phyloP scores from a whole-genome alignment of 768 basidiomycete species.

The Dioszegia crocea region DNA sequence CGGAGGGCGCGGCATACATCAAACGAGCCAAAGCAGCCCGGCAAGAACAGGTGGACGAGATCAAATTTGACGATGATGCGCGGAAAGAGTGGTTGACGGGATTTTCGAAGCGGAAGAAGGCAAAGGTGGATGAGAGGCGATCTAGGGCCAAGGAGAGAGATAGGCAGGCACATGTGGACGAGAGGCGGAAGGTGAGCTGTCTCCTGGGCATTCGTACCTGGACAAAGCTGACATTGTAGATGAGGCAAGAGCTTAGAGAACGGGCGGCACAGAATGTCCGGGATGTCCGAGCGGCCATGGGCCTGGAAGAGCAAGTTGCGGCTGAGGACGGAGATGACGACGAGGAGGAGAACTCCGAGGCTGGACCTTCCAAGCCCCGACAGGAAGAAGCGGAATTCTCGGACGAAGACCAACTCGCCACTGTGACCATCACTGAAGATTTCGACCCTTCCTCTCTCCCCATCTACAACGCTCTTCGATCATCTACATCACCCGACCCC shows the following conservation, averaged over 20 bases:
- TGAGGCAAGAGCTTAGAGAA: slow-evolving; percentile 71
- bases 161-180: slow-evolving; percentile 68
- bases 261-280: slow-evolving; percentile 72
- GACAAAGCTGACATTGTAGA: slow-evolving; percentile 53
- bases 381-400: slow-evolving; percentile 65
- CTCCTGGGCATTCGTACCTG: too few relatives aligned
- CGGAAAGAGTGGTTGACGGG: slow-evolving; percentile 86
- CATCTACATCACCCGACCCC: slow-evolving; percentile 15
- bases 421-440: slow-evolving; percentile 87
- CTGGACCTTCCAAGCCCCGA: slow-evolving; percentile 22
- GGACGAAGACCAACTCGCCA: slow-evolving; percentile 77
- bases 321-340: slow-evolving; percentile 41
- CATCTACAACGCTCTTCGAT: neutral
- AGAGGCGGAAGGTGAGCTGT: slow-evolving; percentile 67
- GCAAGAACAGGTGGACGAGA: slow-evolving; percentile 66
- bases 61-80: slow-evolving; percentile 82
- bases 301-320: slow-evolving; percentile 33
- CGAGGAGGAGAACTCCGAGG: slow-evolving; percentile 11
- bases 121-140: slow-evolving; percentile 70
- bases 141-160: slow-evolving; percentile 71
- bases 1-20: slow-evolving; percentile 45
- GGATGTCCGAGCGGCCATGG: slow-evolving; percentile 65
- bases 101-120: slow-evolving; percentile 86
- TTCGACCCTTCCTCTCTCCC: slow-evolving; percentile 62
- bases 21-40: slow-evolving; percentile 59